Base-by-base conservation (phyloP, 805 yeast species). In the Wickerhamiella lipophila region DNA sequence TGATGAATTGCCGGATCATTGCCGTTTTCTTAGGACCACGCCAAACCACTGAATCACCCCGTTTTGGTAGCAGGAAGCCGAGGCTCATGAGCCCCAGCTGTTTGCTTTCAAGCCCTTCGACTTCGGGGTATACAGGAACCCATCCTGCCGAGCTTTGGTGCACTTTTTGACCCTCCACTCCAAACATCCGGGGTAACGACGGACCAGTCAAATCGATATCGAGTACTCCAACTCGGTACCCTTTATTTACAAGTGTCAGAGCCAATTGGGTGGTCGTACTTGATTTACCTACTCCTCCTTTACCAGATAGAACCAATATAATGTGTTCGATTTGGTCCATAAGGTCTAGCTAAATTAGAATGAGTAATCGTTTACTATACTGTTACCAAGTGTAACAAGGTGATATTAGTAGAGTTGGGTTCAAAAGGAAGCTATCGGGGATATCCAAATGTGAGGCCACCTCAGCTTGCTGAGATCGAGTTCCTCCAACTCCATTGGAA, bases 11-110 rank as follows among this genome's bases (percentile, higher is more conserved):
- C 53, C 88, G 75, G 32, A 92, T 83, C 97, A 92, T 92, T 12
- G 96, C 96, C 0, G 96, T 88, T 62, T 94, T 92, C 65, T 89
- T 87, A 2, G 99, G 98, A 0, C 99, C 99, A 60, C 97, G 72
- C 99, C 99, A 92, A 8, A 92, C 96, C 15, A 92, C 92, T 22
- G 94, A 79, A 58, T 82, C 84, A 23, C 94, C 94, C 53, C 97
- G 66, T 59, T 85, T 81, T 22, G 81, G 79, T 6, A 92, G 66
- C 46, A 92, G 65, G 61, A 92, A 92, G 6, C 97, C 99, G 12
- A 92, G 64, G 2, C 95, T 84, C 82, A 89, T 86, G 41, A 88
- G 73, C 23, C 76, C 72, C 11, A 89, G 65, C 59, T 76, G 59
- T 50, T 72, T 64, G 23, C 64, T 49, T 7, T 13, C n/a, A 11